Base-by-base conservation (phyloP, 2,329 filamentous ascomycete genomes). In the Aspergillus puulaauensis region DNA sequence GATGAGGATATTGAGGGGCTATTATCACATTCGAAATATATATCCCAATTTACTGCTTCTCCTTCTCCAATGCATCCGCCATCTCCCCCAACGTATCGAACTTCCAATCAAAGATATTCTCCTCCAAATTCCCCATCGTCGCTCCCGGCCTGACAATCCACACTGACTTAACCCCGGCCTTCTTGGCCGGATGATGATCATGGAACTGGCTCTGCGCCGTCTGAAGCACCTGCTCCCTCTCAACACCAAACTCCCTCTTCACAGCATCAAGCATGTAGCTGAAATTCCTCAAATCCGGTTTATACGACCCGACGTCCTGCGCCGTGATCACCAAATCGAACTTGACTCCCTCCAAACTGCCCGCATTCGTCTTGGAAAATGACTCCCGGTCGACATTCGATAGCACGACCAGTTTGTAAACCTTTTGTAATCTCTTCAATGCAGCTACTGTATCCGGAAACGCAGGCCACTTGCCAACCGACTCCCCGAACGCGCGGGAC, bases 271-370 rank as follows among this genome's bases (percentile, higher is more conserved):
- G 75, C 73, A 91, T 75, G 67, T 88, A 88, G 56, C 83, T 77
- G 63, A 92, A 92, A 66, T 90, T 91, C 27, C 70, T 70, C 39
- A 74, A 69, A 60, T 83, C 75, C 0, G 90, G 90, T 76, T 92
- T 92, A 71, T 91, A 92, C 6, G 78, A 80, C 1, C 89, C 88
- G 53, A 91, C 84, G 45, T 89, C 83, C 72, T 91, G 79, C 2
- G 89, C 89, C 2, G 88, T 90, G 71, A 88, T 85, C 23, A 90
- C 77, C 12, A 81, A 80, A 64, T 89, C 87, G 66, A 91, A 87
- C 12, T 61, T 57, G n/a, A 75, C 68, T 0, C 80, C 81, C 17
- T 75, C 69, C 12, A 90, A 73, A 24, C 81, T 79, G 0, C 79
- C 77, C 0, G 70, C 67, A 6, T 80, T 75, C 1, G 81, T 82